Evolutionary conservation across 176 grass and related monocot genomes (phyloP).

Genomic region (Oryza punctata): DNA sequence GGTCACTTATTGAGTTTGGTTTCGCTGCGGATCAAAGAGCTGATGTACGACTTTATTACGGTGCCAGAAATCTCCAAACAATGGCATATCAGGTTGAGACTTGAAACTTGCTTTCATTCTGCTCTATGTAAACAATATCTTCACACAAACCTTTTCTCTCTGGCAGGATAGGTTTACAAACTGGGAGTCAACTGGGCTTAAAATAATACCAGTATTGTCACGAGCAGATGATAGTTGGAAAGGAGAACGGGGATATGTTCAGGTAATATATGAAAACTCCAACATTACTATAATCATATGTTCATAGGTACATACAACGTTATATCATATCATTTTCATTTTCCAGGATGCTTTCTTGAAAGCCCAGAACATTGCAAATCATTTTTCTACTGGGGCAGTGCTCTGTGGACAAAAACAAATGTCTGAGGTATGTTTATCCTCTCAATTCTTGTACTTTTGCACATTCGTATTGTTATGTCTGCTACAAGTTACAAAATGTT

Average conservation of each 20-base stretch:
- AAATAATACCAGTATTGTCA: constrained; percentile 70
- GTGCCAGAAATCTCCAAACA: constrained; percentile 69
- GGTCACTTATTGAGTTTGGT: constrained; percentile 81
- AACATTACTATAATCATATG: not conserved
- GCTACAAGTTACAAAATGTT: not conserved
- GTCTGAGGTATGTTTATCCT: constrained; percentile 48
- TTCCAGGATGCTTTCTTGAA: constrained; percentile 70
- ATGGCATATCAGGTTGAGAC: constrained; percentile 65
- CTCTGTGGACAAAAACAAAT: constrained; percentile 81
- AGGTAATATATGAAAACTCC: constrained; percentile 41
- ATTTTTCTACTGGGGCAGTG: constrained; percentile 61
- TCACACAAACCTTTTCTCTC: not conserved
- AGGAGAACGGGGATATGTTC: constrained; percentile 70
- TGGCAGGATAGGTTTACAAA: constrained; percentile 70
- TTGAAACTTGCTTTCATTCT: constrained; percentile 2
- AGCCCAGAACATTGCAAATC: constrained; percentile 64
- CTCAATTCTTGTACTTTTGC: constrained; percentile 11
- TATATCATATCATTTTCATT: constrained; percentile 14
- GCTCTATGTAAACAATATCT: constrained; percentile 12
- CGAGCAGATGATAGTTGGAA: constrained; percentile 75
- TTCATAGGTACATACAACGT: constrained; percentile 1
- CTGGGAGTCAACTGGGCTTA: constrained; percentile 75
- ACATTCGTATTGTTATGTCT: not conserved
- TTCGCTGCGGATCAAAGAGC: constrained; percentile 69
- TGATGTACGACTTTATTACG: constrained; percentile 94